These are phyloP conservation scores for Lineolata rhizophorae DNA, from an alignment of 495 filamentous ascomycete species.

Conservation along the genomic window DNA sequence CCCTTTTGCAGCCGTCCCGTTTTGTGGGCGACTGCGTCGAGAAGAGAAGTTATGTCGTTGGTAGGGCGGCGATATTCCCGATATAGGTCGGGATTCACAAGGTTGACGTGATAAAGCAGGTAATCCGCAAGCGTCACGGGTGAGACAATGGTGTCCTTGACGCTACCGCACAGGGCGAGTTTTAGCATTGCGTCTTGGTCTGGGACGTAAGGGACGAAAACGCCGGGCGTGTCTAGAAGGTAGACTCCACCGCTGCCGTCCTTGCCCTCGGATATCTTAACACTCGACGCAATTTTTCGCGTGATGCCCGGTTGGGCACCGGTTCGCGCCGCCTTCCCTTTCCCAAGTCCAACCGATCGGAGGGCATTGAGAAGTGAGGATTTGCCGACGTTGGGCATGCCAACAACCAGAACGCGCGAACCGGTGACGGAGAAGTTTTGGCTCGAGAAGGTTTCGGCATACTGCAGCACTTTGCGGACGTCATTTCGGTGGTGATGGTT, in stretches of 20 bases:
- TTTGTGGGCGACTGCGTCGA: constrained; percentile 42
- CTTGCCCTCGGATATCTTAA: constrained; percentile 42
- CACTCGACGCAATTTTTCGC: constrained; percentile 56
- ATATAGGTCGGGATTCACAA: constrained; percentile 34
- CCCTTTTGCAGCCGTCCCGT: constrained; percentile 62
- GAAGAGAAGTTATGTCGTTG: constrained; percentile 52
- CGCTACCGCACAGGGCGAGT: constrained; percentile 68
- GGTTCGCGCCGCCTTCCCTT: constrained; percentile 59
- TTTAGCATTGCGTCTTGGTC: constrained; percentile 79
- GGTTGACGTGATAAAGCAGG: constrained; percentile 64
- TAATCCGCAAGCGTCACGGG: constrained; percentile 67
- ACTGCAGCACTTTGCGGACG: constrained; percentile 31
- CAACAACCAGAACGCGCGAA: constrained; percentile 64
- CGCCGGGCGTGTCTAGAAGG: constrained; percentile 56
- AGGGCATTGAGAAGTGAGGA: constrained; percentile 78
- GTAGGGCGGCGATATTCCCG: constrained; percentile 45
- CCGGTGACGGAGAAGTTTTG: constrained; percentile 36
- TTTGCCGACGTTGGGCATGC: constrained; percentile 94
- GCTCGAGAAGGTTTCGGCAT: constrained; percentile 26
- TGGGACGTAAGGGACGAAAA: constrained; percentile 81
- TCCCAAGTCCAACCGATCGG: constrained; percentile 40
- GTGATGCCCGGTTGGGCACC: constrained; percentile 81
- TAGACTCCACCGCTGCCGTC: constrained; percentile 31
- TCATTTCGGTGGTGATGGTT: constrained; percentile 27
- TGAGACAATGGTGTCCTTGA: constrained; percentile 70